Base-by-base conservation (phyloP, 495 filamentous ascomycete species). In the Chaetomium tenue region DNA sequence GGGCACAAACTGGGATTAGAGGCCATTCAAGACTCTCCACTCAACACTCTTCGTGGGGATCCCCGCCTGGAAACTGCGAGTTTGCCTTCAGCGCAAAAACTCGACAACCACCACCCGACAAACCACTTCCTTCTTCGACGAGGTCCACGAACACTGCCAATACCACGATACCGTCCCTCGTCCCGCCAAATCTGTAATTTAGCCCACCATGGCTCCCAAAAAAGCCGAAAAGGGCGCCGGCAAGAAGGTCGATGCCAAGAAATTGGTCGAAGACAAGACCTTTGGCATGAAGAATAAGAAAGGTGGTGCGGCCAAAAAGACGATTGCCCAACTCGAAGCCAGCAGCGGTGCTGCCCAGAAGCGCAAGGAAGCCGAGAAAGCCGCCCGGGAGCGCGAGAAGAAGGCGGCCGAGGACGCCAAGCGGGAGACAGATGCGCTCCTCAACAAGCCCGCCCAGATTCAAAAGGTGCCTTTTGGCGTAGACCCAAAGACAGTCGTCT, bases 211-310 rank as follows among this genome's bases (percentile, higher is more conserved):
- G 94, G 87, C 95, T 75, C 94, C 94, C 65, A 98, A 98, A 77
- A 93, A 93, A 71, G 78, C 80, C 60, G 79, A 86, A 16, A 89
- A 91, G 78, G 65, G n/a, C 44, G 75, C 67, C 39, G 73, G 33
- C 65, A 81, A 75, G 70, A 82, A 81, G 81, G 5, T 11, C 2
- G 46, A 68, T 50, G 77, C 84, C 57, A 72, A 81, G 51, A 92
- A 92, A 76, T 64, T 80, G 16, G 89, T 91, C 64, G 91, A 93
- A 60, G 94, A 98, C 82, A 95, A 94, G 83, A 97, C 94, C 60
- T 98, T 98, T 83, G 94, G 94, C 68, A 96, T 98, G 93, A 98
- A 98, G 82, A 98, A 98, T 74, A 98, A 99, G 87, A 97, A 96
- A 86, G 94, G 94, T 66, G 87, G 85, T 57, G 87, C 84, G 53